Base-by-base conservation (phyloP, 176 grass and related monocot species). In the Tuctoria greenei region DNA sequence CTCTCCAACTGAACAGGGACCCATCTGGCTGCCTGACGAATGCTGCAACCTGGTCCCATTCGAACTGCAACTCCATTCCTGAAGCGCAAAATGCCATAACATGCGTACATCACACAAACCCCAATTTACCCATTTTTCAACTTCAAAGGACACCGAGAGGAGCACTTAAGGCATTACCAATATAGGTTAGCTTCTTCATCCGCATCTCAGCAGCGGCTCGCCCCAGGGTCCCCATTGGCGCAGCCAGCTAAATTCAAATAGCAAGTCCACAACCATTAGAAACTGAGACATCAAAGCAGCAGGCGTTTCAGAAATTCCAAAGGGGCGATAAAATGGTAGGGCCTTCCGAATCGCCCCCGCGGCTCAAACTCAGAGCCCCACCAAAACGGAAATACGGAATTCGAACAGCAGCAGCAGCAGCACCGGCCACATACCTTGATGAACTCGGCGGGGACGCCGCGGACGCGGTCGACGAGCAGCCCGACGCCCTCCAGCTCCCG, bases 41-140 rank as follows among this genome's bases (percentile, higher is more conserved):
- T 64, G 95, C 92, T 40, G 89, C 55, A 6, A 88, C 91, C 82
- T 95, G 89, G 70, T 99, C 95, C 95, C 89, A 95, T 66, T 99
- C 89, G 44, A 99, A 99, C 67, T 95, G 91, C 44, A 99, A 78
- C 37, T 99, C 95, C 85, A 99, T 88, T 44, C 95, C 95, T 99
- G 75, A 65, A 58, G n/a, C 14, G 18, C 21, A 67, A 73, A 67
- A 68, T 46, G 45, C 38, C 14, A 79, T 54, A 52, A 18, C 54
- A 55, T 44, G 4, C 69, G 9, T 31, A 34, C 75, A 69, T 36
- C 13, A 16, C 45, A 47, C 26, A 64, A 20, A 21, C 9, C 25
- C 63, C 27, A 26, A 10, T 26, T 5, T 12, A 11, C 17, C 55
- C 38, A 44, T 46, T 18, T 46, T 18, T 13, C 28, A 73, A 24